phyloP scores from a whole-genome alignment of 2,329 filamentous ascomycete genomes.

The Aspergillus oerlinghausenensis region DNA sequence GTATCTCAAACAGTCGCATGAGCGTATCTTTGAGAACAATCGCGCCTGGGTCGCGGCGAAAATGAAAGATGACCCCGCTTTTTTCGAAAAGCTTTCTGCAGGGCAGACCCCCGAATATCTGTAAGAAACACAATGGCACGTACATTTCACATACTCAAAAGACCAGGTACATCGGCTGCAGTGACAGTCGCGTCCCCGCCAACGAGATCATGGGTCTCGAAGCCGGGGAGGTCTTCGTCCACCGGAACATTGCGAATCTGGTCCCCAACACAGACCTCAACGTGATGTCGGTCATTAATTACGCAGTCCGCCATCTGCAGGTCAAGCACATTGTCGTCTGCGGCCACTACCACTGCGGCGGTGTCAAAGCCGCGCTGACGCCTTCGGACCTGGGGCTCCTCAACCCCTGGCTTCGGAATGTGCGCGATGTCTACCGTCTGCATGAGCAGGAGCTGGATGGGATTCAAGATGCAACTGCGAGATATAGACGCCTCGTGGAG shows the following conservation, averaged over 20 bases:
- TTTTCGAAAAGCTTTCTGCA: conserved; percentile 60
- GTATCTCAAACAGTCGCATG: conserved; percentile 49
- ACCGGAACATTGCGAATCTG: conserved; percentile 33
- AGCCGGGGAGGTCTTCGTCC: conserved; percentile 30
- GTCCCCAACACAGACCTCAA: conserved; percentile 27
- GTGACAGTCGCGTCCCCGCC: conserved; percentile 29
- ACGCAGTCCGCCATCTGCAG: conserved; percentile 30
- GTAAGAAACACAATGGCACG: conserved; percentile 3
- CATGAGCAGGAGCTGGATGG: conserved; percentile 63
- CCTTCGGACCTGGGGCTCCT: conserved; percentile 65
- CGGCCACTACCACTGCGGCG: conserved; percentile 65
- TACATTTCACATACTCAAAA: not conserved
- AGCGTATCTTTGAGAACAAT: conserved; percentile 67
- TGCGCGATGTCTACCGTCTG: conserved; percentile 68
- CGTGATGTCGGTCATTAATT: conserved; percentile 29
- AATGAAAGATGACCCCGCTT: conserved; percentile 55
- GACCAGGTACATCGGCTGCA: conserved; percentile 32
- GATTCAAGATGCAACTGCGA: conserved; percentile 14
- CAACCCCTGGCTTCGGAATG: conserved; percentile 66
- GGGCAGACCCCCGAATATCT: conserved; percentile 68
- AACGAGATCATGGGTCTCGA: conserved; percentile 31
- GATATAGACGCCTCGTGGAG: conserved; percentile 27
- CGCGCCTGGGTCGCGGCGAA: conserved; percentile 60
- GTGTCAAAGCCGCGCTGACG: conserved; percentile 58
- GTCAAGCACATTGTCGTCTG: conserved; percentile 68